Evolutionary conservation across 305 asterid genomes (phyloP), one percentile per base, ranked within the genome.

Genomic region (Rubia balearica): DNA sequence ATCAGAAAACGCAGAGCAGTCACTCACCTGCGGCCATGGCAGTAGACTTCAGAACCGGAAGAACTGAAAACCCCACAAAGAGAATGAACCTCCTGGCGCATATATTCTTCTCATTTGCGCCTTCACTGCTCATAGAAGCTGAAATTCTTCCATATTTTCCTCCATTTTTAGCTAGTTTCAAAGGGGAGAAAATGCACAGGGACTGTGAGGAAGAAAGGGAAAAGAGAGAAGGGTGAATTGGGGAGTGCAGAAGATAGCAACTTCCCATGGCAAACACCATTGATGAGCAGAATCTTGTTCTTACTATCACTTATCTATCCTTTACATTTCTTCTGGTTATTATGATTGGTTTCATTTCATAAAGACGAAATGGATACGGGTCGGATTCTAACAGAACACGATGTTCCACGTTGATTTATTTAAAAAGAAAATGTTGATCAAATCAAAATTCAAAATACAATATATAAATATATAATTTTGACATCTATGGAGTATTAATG

Each of bases 61-160:
- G 71, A 49, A 78, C 84, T 14, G 90, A 83, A 73, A 93, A 76
- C 6, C 98, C 96, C 89, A 85, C 72, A 38, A 83, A 78, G 57
- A 89, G 62, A 78, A 89, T 69, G 69, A 68, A 70, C 76, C 91
- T 86, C 80, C 93, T 87, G 45, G 66, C 74, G 71, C 87, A 74
- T 17, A 62, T 73, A 69, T 48, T 68, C 51, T 33, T 24, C 57
- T 77, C 82, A 61, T 81, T 84, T 64, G 70, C 70, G 72, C 12
- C 68, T 69, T 88, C 83, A 64, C 69, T 81, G 30, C 65, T 65
- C 72, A 79, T 12, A 75, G 73, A 83, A 70, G 83, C 80, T 79
- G 72, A 68, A 43, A 69, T 42, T 38, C 65, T 76, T 62, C 76
- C 77, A 73, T 71, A 78, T 76, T 70, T 88, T 55, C 83, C 81